These are phyloP conservation scores for Polytrichum commune DNA, from an alignment of 225 moss, liverwort and hornwort species.

Conservation along the genomic window DNA sequence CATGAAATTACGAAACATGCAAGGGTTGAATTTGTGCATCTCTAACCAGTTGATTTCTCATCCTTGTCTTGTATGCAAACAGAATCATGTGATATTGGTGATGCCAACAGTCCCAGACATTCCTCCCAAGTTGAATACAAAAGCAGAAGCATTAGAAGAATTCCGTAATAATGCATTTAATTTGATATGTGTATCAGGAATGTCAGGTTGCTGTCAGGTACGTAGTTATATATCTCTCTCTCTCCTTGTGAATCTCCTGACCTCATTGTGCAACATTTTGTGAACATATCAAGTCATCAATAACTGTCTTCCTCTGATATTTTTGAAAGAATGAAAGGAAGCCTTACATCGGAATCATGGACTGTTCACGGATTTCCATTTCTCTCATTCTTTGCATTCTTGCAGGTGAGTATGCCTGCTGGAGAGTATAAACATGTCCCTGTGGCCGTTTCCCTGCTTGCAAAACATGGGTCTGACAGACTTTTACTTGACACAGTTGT, in stretches of 20 bases:
- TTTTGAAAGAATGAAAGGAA: too few species aligned
- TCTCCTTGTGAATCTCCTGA: too few species aligned
- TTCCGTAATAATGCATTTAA: slow-evolving; percentile 65
- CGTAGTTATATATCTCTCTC: too few species aligned
- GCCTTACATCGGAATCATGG: too few species aligned
- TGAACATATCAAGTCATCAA: too few species aligned
- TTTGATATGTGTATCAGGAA: slow-evolving; percentile 70
- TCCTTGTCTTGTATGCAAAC: slow-evolving; percentile 13
- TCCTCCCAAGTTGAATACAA: slow-evolving; percentile 79
- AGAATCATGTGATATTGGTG: slow-evolving; percentile 78
- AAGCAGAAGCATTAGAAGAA: slow-evolving; percentile 51
- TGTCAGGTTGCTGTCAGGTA: slow-evolving; percentile 99
- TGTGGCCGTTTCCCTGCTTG: slow-evolving; percentile 77
- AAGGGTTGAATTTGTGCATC: background rate
- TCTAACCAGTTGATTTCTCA: too few species aligned
- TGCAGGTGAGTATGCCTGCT: slow-evolving; percentile 81
- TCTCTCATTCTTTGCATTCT: background rate
- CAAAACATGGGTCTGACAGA: slow-evolving; percentile 89
- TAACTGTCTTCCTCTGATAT: too few species aligned
- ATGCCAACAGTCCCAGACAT: slow-evolving; percentile 85
- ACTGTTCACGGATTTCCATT: too few species aligned
- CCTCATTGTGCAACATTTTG: too few species aligned
- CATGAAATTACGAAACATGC: background rate
- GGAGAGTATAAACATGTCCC: slow-evolving; percentile 67
- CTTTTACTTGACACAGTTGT: slow-evolving; percentile 84